These are phyloP conservation scores for Ambrosia trifida DNA, from an alignment of 129 eudicot genomes.

Conservation along the genomic window DNA sequence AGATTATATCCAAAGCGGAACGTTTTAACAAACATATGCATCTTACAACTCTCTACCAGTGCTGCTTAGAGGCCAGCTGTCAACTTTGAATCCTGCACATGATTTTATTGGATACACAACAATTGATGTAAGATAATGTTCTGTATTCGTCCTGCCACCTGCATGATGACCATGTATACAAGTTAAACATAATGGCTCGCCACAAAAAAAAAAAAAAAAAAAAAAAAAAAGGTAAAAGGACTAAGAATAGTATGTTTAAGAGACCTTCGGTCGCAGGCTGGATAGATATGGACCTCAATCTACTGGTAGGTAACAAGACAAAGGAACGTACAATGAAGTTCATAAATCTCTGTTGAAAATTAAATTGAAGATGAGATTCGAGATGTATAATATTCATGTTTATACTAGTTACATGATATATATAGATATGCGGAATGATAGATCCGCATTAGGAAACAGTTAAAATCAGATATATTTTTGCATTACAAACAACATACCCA, in stretches of 20 bases:
- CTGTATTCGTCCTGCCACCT: conserved; percentile 43
- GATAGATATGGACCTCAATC: conserved; percentile 22
- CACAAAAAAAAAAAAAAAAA: not conserved
- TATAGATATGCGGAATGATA: not conserved
- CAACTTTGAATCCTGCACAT: conserved; percentile 82
- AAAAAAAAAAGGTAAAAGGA: not conserved
- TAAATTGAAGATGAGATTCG: not conserved
- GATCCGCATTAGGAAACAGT: not conserved
- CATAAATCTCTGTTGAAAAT: conserved; percentile 61
- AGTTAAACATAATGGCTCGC: conserved; percentile 25
- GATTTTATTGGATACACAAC: conserved; percentile 91
- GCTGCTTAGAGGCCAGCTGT: conserved; percentile 80
- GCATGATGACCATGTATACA: conserved; percentile 32
- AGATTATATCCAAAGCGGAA: conserved; percentile 4
- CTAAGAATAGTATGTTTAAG: conserved; percentile 13
- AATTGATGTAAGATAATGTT: conserved; percentile 57
- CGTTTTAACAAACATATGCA: conserved; percentile 30
- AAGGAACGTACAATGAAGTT: conserved; percentile 64
- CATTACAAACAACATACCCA: conserved; percentile 50
- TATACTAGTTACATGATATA: not conserved
- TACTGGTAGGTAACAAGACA: conserved; percentile 44
- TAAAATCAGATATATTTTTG: conserved; percentile 12
- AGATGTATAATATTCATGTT: conserved; percentile 4
- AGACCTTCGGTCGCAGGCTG: conserved; percentile 50
- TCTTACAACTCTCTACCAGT: conserved; percentile 74